Base-by-base conservation (phyloP, 192 early-diverging fungal species). In the Backusella morwellensis region DNA sequence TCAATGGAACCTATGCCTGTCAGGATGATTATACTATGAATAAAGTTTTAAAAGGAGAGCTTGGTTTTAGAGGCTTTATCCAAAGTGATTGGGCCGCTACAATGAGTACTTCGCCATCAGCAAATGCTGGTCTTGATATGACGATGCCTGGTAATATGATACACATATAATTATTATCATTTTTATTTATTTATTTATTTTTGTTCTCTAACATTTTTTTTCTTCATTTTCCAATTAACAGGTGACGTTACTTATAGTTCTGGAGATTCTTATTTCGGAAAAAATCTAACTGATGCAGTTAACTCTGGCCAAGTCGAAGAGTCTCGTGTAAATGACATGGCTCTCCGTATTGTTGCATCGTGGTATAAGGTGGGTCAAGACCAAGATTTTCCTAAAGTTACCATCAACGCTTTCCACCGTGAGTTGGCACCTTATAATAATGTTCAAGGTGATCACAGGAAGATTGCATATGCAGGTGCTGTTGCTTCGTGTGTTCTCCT, bases 61-160 rank as follows among this genome's bases (percentile, higher is more conserved):
- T 91, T 17, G 81, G 79, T 14, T 92, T 91, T 75, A 35, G 83
- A 8, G 90, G 88, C 29, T 92, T 92, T 52, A 83, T 92, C 34
- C 50, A 56, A 47, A 79, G 83, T 36, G 90, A 90, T 72, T 92
- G 89, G 89, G 74, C 81, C 47, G 90, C 89, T 50, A 71, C 82
- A 15, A 70, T 82, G 26, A 74, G 52, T 23, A 74, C 68, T 14
- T 21, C 32, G 0, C 56, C 40, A 50, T 70, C 83, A 21, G 75
- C 75, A 4, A 66, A 78, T 38, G 75, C 52, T 80, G 84, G 88
- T 52, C 74, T 85, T 34, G 90, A 92, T 74, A 88, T 92, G 86
- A 87, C 87, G 68, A 90, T 90, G 89, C 86, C 89, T 15, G 89
- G 89, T 32, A 73, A 77, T 19, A 70, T 42, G 21, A 23, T 56